A percentile compares a stretch with the other conserved stretches of the same genome.
phyloP scores from a whole-genome alignment of 2,329 filamentous ascomycete genomes.

The Pseudogymnoascus sp. region DNA sequence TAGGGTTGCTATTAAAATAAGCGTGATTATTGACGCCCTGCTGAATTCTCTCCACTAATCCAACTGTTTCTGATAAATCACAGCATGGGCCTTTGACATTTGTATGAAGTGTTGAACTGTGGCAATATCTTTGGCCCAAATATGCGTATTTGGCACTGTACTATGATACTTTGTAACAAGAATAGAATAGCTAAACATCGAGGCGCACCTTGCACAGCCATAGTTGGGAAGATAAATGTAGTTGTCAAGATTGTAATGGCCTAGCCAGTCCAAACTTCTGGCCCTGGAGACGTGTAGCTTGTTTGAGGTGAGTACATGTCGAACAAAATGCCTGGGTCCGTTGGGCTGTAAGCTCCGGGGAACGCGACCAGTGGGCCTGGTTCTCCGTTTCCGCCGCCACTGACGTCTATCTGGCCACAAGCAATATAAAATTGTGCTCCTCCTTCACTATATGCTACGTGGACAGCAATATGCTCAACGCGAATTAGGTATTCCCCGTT shows the following conservation, averaged over 20 bases:
- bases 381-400: constrained; percentile 31
- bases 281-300: neutral
- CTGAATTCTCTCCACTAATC: neutral
- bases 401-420: constrained; percentile 36
- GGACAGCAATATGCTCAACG: constrained; percentile 29
- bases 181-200: neutral
- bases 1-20: neutral
- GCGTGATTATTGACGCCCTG: neutral
- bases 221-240: neutral
- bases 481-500: constrained; percentile 33
- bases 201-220: neutral
- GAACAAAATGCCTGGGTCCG: constrained; percentile 29
- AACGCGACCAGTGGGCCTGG: constrained; percentile 30
- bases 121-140: neutral
- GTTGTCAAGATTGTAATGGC: neutral
- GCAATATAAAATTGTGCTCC: constrained; percentile 27
- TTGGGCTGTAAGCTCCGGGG: constrained; percentile 30
- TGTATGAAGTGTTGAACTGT: neutral
- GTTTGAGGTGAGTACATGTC: constrained; percentile 26
- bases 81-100: neutral
- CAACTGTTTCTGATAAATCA: neutral
- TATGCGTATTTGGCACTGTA: neutral
- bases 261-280: neutral
- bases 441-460: constrained; percentile 13
- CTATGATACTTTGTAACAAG: neutral